phyloP scores from a whole-genome alignment of 306 rosid genomes.

The Begonia masoniana region DNA sequence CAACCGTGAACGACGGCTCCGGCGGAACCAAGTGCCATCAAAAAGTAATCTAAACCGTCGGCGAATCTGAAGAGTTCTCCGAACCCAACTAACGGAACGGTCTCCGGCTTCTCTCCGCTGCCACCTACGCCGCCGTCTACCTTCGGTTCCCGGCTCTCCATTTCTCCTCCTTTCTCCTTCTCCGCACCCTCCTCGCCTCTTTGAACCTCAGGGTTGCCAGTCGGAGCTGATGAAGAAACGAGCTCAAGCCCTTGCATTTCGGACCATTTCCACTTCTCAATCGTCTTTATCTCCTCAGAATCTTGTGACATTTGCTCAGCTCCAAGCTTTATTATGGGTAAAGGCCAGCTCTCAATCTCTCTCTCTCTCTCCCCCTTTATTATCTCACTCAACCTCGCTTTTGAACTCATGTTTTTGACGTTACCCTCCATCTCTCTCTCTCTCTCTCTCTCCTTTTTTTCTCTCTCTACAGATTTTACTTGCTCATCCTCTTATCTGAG shows the following conservation, averaged over 20 bases:
- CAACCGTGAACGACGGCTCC: constrained; percentile 87
- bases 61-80: constrained; percentile 26
- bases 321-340: constrained; percentile 31
- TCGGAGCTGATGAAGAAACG: constrained; percentile 13
- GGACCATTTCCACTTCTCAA: constrained; percentile 95
- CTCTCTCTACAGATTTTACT: too few species aligned
- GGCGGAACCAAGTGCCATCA: constrained; percentile 59
- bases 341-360: constrained; percentile 11
- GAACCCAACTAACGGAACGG: constrained; percentile 42
- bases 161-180: constrained; percentile 14
- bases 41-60: constrained; percentile 49
- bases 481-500: too few species aligned
- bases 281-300: constrained; percentile 65
- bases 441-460: neutral
- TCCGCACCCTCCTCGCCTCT: constrained; percentile 8
- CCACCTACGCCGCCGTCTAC: constrained; percentile 14
- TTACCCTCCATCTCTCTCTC: constrained; percentile 1
- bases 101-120: constrained; percentile 40
- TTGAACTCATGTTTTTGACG: constrained; percentile 26
- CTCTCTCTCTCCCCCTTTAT: constrained; percentile 17
- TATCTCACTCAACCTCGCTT: constrained; percentile 37
- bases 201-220: constrained; percentile 1
- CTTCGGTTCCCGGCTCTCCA: constrained; percentile 32
- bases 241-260: constrained; percentile 97
- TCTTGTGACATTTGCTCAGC: constrained; percentile 82